phyloP scores from a whole-genome alignment of 1,284 basidiomycete genomes.

The Ceratobasidium sp. region DNA sequence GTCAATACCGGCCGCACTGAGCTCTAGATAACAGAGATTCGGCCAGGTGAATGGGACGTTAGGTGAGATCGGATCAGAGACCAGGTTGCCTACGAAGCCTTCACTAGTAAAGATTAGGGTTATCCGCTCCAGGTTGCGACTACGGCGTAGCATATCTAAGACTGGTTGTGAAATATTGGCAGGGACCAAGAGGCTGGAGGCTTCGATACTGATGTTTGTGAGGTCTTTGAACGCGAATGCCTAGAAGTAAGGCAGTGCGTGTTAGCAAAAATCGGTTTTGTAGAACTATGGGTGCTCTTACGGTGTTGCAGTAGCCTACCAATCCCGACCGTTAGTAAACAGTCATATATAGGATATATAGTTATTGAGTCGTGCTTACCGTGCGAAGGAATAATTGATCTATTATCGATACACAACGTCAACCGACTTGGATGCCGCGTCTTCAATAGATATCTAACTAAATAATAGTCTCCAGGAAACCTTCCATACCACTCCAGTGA shows the following conservation, averaged over 20 bases:
- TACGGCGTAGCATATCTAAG: constrained; percentile 3
- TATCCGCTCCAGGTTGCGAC: constrained; percentile 9
- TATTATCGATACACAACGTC: constrained; percentile 9
- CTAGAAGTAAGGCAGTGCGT: neutral
- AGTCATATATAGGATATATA: neutral
- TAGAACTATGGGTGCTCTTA: neutral
- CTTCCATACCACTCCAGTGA: constrained; percentile 30
- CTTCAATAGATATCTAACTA: constrained; percentile 6
- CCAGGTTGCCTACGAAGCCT: too few species aligned
- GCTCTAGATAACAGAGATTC: constrained; percentile 13
- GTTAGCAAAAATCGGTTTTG: too few species aligned
- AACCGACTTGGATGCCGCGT: constrained; percentile 2
- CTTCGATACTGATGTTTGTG: constrained; percentile 1
- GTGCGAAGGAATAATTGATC: neutral
- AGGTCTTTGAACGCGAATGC: constrained; percentile 4
- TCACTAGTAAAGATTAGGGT: neutral
- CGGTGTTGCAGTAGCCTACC: constrained; percentile 11
- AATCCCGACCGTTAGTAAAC: neutral
- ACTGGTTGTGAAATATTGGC: neutral
- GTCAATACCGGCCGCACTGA: neutral
- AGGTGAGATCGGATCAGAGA: too few species aligned
- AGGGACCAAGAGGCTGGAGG: neutral
- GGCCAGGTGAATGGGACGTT: constrained; percentile 13
- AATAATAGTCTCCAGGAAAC: constrained; percentile 33
- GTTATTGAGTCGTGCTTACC: neutral